phyloP scores from a whole-genome alignment of 805 yeast species.

The Grigorovia yakushimaensis region DNA sequence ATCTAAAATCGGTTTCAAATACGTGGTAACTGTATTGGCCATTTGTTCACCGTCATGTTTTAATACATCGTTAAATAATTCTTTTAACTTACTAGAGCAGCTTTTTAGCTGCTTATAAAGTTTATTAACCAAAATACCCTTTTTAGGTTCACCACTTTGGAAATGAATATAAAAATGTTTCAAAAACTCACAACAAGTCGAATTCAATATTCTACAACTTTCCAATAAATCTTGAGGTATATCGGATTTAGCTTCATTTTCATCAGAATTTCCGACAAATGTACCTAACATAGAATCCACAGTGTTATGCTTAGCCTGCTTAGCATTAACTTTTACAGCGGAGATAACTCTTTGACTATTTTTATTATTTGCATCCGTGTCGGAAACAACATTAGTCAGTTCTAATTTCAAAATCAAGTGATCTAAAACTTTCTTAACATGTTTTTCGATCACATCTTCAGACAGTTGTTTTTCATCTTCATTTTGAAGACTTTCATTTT shows the following conservation, averaged over 20 bases:
- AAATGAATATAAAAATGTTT: constrained; percentile 67
- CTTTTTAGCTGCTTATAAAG: constrained; percentile 40
- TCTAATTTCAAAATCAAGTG: constrained; percentile 18
- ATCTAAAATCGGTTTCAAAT: constrained; percentile 35
- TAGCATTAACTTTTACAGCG: constrained; percentile 44
- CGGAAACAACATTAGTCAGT: constrained; percentile 20
- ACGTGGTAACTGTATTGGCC: constrained; percentile 23
- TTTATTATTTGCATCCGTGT: constrained; percentile 18
- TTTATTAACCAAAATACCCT: constrained; percentile 35
- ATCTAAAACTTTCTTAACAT: constrained; percentile 8
- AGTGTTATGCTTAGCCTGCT: constrained; percentile 36
- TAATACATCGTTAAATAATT: constrained; percentile 21
- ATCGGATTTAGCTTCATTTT: constrained; percentile 24
- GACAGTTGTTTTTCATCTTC: background rate
- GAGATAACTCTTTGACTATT: constrained; percentile 34
- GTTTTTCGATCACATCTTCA: constrained; percentile 6
- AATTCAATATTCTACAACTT: constrained; percentile 50
- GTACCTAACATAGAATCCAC: constrained; percentile 19
- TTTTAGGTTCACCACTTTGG: constrained; percentile 38
- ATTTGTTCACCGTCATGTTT: constrained; percentile 23
- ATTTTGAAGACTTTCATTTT: background rate
- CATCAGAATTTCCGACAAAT: constrained; percentile 18
- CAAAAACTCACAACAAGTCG: constrained; percentile 65
- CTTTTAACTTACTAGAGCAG: constrained; percentile 35
- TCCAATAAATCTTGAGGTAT: constrained; percentile 36